Conservation (phyloP, 2,329 filamentous ascomycete species). For the Penicillium sp. region DNA sequence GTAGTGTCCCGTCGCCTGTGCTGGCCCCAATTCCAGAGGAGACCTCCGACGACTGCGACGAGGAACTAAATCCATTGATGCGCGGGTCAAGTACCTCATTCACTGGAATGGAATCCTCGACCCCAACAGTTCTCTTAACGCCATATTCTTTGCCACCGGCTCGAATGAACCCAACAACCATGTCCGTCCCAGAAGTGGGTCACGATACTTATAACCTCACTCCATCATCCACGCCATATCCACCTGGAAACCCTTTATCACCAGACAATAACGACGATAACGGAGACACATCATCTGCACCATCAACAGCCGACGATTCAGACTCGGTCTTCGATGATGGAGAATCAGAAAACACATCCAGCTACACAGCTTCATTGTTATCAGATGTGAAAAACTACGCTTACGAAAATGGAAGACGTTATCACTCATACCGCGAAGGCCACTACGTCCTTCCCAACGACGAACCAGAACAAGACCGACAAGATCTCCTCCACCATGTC, state of each 20-base stretch:
- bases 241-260: neutral
- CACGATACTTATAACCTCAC: neutral
- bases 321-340: slow-evolving; percentile 20
- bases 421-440: slow-evolving; percentile 29
- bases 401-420: slow-evolving; percentile 30
- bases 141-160: neutral
- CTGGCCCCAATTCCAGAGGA: neutral
- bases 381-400: slow-evolving; percentile 23
- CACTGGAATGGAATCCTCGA: neutral
- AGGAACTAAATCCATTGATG: neutral
- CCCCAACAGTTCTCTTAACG: neutral
- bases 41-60: neutral
- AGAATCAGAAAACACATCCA: slow-evolving; percentile 18
- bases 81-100: neutral
- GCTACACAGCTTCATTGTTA: slow-evolving; percentile 21
- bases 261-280: neutral
- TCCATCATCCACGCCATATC: neutral
- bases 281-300: slow-evolving; percentile 11
- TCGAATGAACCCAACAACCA: neutral
- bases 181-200: neutral
- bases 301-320: slow-evolving; percentile 10
- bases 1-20: neutral
- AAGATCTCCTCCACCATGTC: slow-evolving; percentile 39
- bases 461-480: slow-evolving; percentile 35
- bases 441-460: slow-evolving; percentile 38